Conservation (phyloP, 1,139 yeast species). For the Pichia norvegensis region DNA sequence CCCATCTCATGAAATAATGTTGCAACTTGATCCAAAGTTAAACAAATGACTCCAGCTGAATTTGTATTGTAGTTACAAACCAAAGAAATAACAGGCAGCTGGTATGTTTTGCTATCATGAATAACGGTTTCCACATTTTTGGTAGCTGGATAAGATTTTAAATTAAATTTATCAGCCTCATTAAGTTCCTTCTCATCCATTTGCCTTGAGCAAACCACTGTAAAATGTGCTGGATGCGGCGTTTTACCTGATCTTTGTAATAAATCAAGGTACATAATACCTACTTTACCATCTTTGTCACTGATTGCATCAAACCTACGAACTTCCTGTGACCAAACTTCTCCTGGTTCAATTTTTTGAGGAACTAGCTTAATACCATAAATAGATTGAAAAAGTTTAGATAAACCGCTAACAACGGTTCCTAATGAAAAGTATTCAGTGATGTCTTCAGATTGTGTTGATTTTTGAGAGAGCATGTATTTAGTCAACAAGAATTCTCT, state of each 20-base stretch:
- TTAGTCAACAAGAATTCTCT: conserved; percentile 58
- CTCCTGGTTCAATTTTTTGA: conserved; percentile 52
- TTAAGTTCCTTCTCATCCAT: conserved; percentile 43
- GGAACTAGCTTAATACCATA: conserved; percentile 70
- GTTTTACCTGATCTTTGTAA: conserved; percentile 56
- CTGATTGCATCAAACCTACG: conserved; percentile 68
- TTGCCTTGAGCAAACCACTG: conserved; percentile 87
- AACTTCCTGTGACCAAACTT: conserved; percentile 88
- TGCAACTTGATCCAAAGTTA: conserved; percentile 75
- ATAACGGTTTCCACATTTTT: conserved; percentile 33
- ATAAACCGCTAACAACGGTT: conserved; percentile 76
- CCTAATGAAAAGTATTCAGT: conserved; percentile 75
- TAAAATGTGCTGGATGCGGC: conserved; percentile 86
- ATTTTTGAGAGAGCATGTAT: conserved; percentile 28
- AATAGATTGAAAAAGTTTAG: conserved; percentile 56
- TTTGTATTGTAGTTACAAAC: conserved; percentile 71
- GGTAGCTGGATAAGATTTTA: conserved; percentile 17
- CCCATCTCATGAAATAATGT: conserved; percentile 98
- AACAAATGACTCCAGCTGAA: conserved; percentile 33
- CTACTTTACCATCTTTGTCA: conserved; percentile 50
- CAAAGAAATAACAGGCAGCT: conserved; percentile 81
- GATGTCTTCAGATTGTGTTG: conserved; percentile 34
- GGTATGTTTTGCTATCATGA: conserved; percentile 42
- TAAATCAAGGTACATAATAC: conserved; percentile 62
- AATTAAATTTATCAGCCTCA: conserved; percentile 25